Base-by-base conservation (phyloP, 2,329 filamentous ascomycete species). In the Metarhizium sp. region DNA sequence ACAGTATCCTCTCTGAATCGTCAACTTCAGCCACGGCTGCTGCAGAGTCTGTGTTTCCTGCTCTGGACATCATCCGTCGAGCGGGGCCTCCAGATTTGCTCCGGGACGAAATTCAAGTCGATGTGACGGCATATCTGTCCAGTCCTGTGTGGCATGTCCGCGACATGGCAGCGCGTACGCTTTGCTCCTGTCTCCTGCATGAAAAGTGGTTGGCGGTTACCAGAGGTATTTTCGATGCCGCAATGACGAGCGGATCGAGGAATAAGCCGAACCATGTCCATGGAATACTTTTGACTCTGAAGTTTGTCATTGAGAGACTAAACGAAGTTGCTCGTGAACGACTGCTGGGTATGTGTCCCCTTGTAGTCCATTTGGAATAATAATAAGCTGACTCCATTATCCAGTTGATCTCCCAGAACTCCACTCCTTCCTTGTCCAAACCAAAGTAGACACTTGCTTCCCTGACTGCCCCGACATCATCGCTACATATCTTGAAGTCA, bases 141-240 rank as follows among this genome's bases (percentile, higher is more conserved):
- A 90, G 85, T 59, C 79, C 79, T 0, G 80, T 90, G 18, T 94
- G 90, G 90, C 87, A 91, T 65, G 82, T 94, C 6, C 78, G 90
- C 51, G 88, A 92, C 62, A 90, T 92, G 67, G 87, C 89, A 1
- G 88, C 89, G 0, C 78, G 87, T 16, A 89, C 88, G 0, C 74
- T 89, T 13, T 84, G 82, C 63, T 84, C 82, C 0, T 82, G 86
- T 58, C 69, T 85, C 25, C 67, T 84, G 2, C 73, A 76, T 18
- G 68, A 75, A 3, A 68, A 73, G 29, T 84, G 80, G 79, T 64
- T 78, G 0, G 61, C 62, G 10, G 66, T 66, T 1, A 64, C 82
- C 4, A 66, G 64, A 30, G 57, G 59, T 14, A 64, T 79, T 2
- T 66, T 79, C 10, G 59, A 58, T 4, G 60, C 66, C 2, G 67